A percentile compares a stretch with the other conserved stretches of the same genome.
Evolutionary conservation across 306 rosid species (phyloP).

Genomic region (Canavalia ensiformis): DNA sequence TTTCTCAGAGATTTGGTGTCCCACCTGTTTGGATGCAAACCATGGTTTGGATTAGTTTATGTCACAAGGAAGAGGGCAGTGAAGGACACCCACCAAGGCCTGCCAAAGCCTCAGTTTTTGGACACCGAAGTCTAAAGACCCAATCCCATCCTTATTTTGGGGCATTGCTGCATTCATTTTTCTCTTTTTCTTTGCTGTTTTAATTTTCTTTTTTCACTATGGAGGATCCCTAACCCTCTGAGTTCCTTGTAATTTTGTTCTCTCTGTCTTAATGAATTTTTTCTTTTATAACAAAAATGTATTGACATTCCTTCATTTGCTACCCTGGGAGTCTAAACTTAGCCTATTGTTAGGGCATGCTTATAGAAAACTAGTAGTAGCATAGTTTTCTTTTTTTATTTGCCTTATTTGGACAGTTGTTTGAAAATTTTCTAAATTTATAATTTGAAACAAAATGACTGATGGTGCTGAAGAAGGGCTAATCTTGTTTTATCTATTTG

Average conservation of each 20-base stretch:
- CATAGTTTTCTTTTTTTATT: slow-evolving; percentile 13
- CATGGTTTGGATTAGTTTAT: not conserved
- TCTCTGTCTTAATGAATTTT: slow-evolving; percentile 1
- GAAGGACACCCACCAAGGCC: not conserved
- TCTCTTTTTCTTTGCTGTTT: not conserved
- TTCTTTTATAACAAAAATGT: not conserved
- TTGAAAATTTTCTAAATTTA: not conserved
- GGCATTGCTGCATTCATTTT: not conserved
- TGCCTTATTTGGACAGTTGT: slow-evolving; percentile 18
- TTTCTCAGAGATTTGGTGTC: not conserved
- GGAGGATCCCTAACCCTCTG: not conserved
- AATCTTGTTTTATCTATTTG: slow-evolving; percentile 34
- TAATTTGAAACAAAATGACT: slow-evolving; percentile 1
- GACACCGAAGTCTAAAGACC: not conserved
- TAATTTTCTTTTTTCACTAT: not conserved
- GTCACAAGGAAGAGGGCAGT: not conserved
- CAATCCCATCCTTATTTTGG: not conserved
- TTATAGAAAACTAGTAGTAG: slow-evolving; percentile 16
- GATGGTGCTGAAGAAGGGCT: slow-evolving; percentile 34
- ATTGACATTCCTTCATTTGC: slow-evolving; percentile 5
- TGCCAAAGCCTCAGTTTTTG: not conserved
- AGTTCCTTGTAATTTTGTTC: not conserved
- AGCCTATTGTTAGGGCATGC: not conserved
- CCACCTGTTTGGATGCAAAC: not conserved
- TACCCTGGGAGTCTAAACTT: not conserved